These are phyloP conservation scores for Blastocystis sp. DNA, from an alignment of 352 stramenopile species.

Conservation along the genomic window DNA sequence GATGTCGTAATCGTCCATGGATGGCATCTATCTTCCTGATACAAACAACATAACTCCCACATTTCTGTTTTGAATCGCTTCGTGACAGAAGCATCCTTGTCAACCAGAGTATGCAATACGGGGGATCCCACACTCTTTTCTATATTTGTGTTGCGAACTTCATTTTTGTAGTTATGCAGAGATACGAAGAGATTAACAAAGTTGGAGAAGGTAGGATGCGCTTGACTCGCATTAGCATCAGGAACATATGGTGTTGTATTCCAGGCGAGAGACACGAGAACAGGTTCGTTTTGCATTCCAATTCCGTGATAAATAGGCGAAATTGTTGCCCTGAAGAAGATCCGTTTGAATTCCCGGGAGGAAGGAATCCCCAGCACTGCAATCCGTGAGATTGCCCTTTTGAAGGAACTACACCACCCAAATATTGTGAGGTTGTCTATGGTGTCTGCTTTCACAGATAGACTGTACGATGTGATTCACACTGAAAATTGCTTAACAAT, in stretches of 20 bases:
- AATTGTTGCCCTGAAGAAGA: constrained; percentile 99
- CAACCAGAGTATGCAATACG: not conserved
- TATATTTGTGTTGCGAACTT: too few relatives aligned
- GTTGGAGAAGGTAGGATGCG: constrained; percentile 67
- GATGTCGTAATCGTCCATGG: not conserved
- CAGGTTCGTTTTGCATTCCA: constrained; percentile 59
- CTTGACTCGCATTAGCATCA: constrained; percentile 16
- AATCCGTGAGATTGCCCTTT: constrained; percentile 92
- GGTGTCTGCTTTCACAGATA: constrained; percentile 60
- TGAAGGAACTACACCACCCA: constrained; percentile 89
- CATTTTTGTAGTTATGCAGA: too few relatives aligned
- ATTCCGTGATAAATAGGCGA: constrained; percentile 69
- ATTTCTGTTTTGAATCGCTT: not conserved
- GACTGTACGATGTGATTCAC: constrained; percentile 98
- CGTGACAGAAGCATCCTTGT: not conserved
- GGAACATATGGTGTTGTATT: constrained; percentile 97
- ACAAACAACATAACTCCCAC: not conserved
- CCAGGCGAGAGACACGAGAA: constrained; percentile 88
- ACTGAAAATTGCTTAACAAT: constrained; percentile 94
- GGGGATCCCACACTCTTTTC: not conserved
- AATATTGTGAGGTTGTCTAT: constrained; percentile 90
- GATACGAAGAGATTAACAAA: constrained; percentile 83
- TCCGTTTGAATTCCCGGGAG: constrained; percentile 86
- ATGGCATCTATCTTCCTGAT: not conserved
- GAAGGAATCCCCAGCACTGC: constrained; percentile 93